A percentile compares a stretch with the other conserved stretches of the same genome.
These are phyloP conservation scores for Alternaria alternata DNA, from an alignment of 2,329 filamentous ascomycete genomes.

Conservation along the genomic window DNA sequence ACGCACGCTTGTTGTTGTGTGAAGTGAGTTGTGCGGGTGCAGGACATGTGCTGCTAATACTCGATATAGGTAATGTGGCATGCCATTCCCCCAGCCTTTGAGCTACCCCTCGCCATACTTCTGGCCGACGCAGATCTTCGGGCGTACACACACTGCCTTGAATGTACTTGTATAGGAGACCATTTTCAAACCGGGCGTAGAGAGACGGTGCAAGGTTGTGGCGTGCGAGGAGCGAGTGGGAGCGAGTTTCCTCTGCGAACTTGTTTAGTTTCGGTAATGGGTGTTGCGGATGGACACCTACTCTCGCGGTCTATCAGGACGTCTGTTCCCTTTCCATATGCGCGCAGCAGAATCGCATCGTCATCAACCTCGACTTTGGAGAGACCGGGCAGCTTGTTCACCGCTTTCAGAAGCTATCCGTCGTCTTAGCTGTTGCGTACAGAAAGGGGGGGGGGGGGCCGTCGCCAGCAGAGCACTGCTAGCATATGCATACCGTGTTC, in stretches of 20 bases:
- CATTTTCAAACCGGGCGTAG: slow-evolving; percentile 92
- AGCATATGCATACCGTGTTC: slow-evolving; percentile 72
- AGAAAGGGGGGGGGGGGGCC: not conserved
- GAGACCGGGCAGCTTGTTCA: slow-evolving; percentile 73
- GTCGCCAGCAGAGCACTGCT: not conserved
- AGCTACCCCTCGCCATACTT: slow-evolving; percentile 84
- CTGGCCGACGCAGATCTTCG: slow-evolving; percentile 76
- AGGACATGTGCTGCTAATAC: slow-evolving; percentile 54
- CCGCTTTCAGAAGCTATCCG: slow-evolving; percentile 71
- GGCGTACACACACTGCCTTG: slow-evolving; percentile 81
- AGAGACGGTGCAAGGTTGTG: slow-evolving; percentile 85
- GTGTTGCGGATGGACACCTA: slow-evolving; percentile 53
- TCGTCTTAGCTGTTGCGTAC: slow-evolving; percentile 17
- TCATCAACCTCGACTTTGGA: slow-evolving; percentile 80
- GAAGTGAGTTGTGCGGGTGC: slow-evolving; percentile 41
- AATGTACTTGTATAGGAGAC: slow-evolving; percentile 93
- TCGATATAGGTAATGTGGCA: slow-evolving; percentile 68
- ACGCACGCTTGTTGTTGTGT: slow-evolving; percentile 48
- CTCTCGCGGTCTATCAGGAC: slow-evolving; percentile 95
- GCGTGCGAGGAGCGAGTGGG: slow-evolving; percentile 86
- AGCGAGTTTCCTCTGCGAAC: slow-evolving; percentile 65
- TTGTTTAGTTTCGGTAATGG: slow-evolving; percentile 17
- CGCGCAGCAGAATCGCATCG: slow-evolving; percentile 86
- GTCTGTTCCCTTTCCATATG: slow-evolving; percentile 93
- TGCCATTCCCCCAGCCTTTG: slow-evolving; percentile 92